phyloP scores from a whole-genome alignment of 805 yeast genomes.

The Tetrapisispora namnaoensis region DNA sequence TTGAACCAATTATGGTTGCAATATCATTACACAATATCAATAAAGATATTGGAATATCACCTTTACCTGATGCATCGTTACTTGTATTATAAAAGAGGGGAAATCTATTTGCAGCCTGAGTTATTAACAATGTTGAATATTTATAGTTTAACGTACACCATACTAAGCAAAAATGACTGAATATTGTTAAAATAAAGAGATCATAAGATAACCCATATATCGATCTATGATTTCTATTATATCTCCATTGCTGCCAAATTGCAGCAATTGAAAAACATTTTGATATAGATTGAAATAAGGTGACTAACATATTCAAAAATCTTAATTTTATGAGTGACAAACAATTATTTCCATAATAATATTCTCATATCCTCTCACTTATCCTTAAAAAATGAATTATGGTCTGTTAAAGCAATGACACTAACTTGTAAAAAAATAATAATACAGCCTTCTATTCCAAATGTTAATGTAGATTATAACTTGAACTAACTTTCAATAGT shows the following conservation, averaged over 20 bases:
- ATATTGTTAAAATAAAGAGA: neutral
- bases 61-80: neutral
- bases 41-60: conserved; percentile 18
- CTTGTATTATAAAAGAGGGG: conserved; percentile 27
- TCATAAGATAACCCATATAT: conserved; percentile 34
- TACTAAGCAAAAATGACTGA: conserved; percentile 9
- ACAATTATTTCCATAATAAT: neutral
- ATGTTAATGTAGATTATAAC: no score
- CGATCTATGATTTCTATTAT: conserved; percentile 24
- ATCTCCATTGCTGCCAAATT: conserved; percentile 17
- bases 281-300: conserved; percentile 5
- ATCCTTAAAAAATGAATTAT: neutral
- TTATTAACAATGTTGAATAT: conserved; percentile 15
- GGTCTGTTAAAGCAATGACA: no score
- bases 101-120: conserved; percentile 26
- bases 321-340: neutral
- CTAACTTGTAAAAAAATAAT: no score
- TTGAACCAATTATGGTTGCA: conserved; percentile 5
- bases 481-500: no score
- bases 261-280: conserved; percentile 8
- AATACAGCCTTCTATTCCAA: no score
- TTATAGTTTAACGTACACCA: conserved; percentile 21
- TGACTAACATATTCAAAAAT: conserved; percentile 1
- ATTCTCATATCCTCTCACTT: neutral
- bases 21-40: conserved; percentile 15